phyloP scores from a whole-genome alignment of 169 alveolate species.

The Perkinsus chesapeaki region DNA sequence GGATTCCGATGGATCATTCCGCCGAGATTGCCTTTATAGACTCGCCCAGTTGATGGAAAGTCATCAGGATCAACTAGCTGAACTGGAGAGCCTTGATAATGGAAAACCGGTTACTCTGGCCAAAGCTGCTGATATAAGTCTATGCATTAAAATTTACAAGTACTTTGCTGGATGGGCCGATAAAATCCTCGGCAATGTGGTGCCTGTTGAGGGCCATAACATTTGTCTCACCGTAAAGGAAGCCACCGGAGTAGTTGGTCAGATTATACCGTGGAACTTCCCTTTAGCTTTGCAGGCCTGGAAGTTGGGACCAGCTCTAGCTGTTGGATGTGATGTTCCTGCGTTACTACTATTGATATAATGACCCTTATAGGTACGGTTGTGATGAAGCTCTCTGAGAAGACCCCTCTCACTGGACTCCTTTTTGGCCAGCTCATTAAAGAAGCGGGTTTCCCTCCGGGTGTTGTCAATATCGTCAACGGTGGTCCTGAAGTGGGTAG shows the following conservation, averaged over 20 bases:
- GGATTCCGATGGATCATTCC: slow-evolving; percentile 35
- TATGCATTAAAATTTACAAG: slow-evolving; percentile 37
- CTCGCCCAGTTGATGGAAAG: slow-evolving; percentile 59
- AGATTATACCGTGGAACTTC: slow-evolving; percentile 79
- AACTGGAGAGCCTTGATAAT: slow-evolving; percentile 61
- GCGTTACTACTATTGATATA: neutral
- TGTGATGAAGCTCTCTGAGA: slow-evolving; percentile 68
- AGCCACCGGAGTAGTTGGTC: slow-evolving; percentile 76
- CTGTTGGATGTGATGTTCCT: slow-evolving; percentile 49
- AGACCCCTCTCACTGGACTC: slow-evolving; percentile 64
- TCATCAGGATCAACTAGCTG: slow-evolving; percentile 59
- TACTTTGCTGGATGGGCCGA: slow-evolving; percentile 67
- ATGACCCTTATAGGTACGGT: slow-evolving; percentile 38
- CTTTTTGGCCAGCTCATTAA: slow-evolving; percentile 50
- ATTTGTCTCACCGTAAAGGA: slow-evolving; percentile 53
- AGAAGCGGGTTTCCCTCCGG: slow-evolving; percentile 74
- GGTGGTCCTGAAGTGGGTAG: slow-evolving; percentile 56
- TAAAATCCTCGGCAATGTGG: slow-evolving; percentile 49
- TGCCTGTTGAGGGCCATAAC: slow-evolving; percentile 38
- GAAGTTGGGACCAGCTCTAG: slow-evolving; percentile 66
- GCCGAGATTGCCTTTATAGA: slow-evolving; percentile 46
- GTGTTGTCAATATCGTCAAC: slow-evolving; percentile 64
- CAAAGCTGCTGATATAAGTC: slow-evolving; percentile 44
- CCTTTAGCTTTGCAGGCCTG: slow-evolving; percentile 63
- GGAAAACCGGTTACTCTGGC: slow-evolving; percentile 63